Conservation (phyloP, 1,284 basidiomycete species). For the Sutorius eximius region DNA sequence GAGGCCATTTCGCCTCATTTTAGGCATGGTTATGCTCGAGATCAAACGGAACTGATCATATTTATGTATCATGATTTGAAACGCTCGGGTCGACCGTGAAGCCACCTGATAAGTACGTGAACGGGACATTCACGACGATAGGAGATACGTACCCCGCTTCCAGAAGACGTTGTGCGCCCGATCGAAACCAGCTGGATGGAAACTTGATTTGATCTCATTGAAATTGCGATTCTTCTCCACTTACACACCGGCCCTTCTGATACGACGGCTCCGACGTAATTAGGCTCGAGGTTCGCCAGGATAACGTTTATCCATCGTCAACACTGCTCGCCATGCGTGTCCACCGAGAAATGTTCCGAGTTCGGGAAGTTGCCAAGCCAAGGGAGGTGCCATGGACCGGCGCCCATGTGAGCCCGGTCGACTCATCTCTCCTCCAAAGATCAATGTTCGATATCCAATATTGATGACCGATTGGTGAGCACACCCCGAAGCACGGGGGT, state of each 20-base stretch:
- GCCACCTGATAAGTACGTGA: background rate
- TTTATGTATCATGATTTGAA: too few relatives aligned
- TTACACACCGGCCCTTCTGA: background rate
- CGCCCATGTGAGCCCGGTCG: too few relatives aligned
- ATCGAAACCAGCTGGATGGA: constrained; percentile 7
- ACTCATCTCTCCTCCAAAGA: too few relatives aligned
- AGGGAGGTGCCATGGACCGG: too few relatives aligned
- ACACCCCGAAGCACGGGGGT: background rate
- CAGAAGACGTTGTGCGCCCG: constrained; percentile 7
- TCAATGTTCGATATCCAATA: background rate
- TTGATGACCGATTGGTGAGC: constrained; percentile 4
- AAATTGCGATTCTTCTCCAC: background rate
- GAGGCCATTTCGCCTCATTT: too few relatives aligned
- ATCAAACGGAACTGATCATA: too few relatives aligned
- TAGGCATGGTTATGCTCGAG: too few relatives aligned
- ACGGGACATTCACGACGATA: background rate
- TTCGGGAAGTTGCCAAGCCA: too few relatives aligned
- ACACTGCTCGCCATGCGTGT: background rate
- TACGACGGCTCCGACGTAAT: constrained; percentile 9
- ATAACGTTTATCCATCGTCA: background rate
- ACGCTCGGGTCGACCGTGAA: background rate
- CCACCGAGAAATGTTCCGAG: background rate
- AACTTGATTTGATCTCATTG: constrained; percentile 9
- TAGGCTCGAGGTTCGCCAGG: background rate
- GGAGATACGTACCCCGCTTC: constrained; percentile 7